A percentile compares a stretch with the other conserved stretches of the same genome.
Evolutionary conservation across 75 land plant genomes (phyloP).

Genomic region (Selaginella tamariscina): DNA sequence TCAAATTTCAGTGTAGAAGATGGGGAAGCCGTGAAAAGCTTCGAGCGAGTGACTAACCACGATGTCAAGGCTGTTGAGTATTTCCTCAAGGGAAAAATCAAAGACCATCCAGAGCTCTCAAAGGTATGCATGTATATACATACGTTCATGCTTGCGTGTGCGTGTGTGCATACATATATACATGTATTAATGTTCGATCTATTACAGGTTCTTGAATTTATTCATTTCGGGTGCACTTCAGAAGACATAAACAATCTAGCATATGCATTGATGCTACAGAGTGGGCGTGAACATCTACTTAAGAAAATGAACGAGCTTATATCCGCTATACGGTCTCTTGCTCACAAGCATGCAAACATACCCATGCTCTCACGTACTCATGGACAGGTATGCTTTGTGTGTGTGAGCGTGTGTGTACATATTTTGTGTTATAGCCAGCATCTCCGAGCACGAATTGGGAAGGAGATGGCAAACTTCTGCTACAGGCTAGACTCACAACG

Average conservation of each 20-base stretch:
- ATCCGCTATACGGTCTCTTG: slow-evolving; percentile 43
- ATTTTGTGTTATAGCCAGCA: slow-evolving; percentile 50
- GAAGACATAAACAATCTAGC: slow-evolving; percentile 97
- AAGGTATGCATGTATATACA: slow-evolving; percentile 38
- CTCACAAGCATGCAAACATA: slow-evolving; percentile 52
- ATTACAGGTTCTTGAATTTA: slow-evolving; percentile 76
- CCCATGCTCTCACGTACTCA: slow-evolving; percentile 94
- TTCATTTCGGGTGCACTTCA: slow-evolving; percentile 95
- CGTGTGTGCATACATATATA: neutral
- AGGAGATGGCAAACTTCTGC: slow-evolving; percentile 89
- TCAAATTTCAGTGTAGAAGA: slow-evolving; percentile 46
- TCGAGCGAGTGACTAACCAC: slow-evolving; percentile 84
- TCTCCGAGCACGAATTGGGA: slow-evolving; percentile 91
- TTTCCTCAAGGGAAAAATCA: slow-evolving; percentile 59
- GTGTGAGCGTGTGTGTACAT: neutral
- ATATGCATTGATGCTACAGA: slow-evolving; percentile 72
- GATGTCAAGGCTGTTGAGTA: slow-evolving; percentile 98
- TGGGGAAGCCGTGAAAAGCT: slow-evolving; percentile 62
- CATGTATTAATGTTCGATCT: neutral
- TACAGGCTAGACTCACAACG: slow-evolving; percentile 49
- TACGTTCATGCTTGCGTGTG: neutral
- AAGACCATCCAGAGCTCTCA: slow-evolving; percentile 53
- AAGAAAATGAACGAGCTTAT: slow-evolving; percentile 53
- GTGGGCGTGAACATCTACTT: slow-evolving; percentile 26
- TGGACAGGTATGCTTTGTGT: slow-evolving; percentile 58